A percentile compares a stretch with the other conserved stretches of the same genome.
phyloP scores from a whole-genome alignment of 345 rosid species.

The Raphanus raphanistrum region DNA sequence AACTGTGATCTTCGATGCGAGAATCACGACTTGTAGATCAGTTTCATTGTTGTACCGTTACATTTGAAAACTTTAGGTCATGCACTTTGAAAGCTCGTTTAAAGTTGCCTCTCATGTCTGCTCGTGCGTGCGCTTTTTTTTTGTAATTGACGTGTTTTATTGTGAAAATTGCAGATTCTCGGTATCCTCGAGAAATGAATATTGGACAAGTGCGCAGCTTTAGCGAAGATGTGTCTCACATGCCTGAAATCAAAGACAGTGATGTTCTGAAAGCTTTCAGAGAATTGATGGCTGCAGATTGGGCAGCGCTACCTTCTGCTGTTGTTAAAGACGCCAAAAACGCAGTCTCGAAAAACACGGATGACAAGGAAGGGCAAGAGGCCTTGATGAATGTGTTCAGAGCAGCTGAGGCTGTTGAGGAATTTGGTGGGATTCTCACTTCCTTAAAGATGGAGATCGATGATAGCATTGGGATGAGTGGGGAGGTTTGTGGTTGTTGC shows the following conservation, averaged over 20 bases:
- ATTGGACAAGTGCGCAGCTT: slow-evolving; percentile 54
- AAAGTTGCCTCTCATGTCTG: background rate
- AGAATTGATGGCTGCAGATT: slow-evolving; percentile 79
- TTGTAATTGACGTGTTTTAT: background rate
- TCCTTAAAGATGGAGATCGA: slow-evolving; percentile 85
- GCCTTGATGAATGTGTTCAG: slow-evolving; percentile 59
- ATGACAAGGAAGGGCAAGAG: slow-evolving; percentile 82
- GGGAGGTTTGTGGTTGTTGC: slow-evolving; percentile 61
- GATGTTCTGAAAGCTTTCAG: slow-evolving; percentile 59
- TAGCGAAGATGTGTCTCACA: slow-evolving; percentile 62
- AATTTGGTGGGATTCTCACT: slow-evolving; percentile 67
- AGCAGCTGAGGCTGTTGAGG: slow-evolving; percentile 92
- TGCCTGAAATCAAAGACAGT: slow-evolving; percentile 66
- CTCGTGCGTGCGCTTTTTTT: background rate
- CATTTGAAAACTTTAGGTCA: too few relatives aligned
- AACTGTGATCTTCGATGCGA: too few relatives aligned
- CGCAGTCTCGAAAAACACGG: slow-evolving; percentile 58
- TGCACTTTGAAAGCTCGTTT: too few relatives aligned
- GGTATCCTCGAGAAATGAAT: slow-evolving; percentile 45
- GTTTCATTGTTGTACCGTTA: too few relatives aligned
- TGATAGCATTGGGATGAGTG: slow-evolving; percentile 79
- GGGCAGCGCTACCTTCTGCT: slow-evolving; percentile 68
- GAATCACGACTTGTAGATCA: too few relatives aligned
- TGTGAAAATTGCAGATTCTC: slow-evolving; percentile 40
- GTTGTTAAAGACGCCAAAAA: slow-evolving; percentile 54